phyloP scores from a whole-genome alignment of 176 grass and related monocot genomes.

The Oryza longistaminata region DNA sequence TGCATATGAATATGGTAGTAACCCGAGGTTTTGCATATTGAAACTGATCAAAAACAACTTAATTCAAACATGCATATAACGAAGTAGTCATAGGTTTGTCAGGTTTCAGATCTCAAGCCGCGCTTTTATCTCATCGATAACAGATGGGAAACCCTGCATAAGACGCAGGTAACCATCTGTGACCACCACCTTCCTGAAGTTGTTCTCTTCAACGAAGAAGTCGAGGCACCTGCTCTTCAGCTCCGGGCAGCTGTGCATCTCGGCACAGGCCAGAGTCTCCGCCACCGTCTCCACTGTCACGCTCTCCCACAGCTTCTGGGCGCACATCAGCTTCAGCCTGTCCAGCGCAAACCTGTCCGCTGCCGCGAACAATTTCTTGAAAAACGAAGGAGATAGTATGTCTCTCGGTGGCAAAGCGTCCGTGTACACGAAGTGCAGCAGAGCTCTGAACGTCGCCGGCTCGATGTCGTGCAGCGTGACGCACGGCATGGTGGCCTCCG shows the following conservation, averaged over 20 bases:
- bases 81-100: too few relatives aligned
- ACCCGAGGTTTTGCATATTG: too few relatives aligned
- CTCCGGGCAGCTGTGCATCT: constrained; percentile 27
- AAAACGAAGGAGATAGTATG: background rate
- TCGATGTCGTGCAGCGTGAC: too few relatives aligned
- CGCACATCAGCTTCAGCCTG: constrained; percentile 44
- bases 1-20: too few relatives aligned
- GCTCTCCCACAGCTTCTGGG: constrained; percentile 33
- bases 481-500: too few relatives aligned
- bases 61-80: too few relatives aligned
- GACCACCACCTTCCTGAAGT: constrained; percentile 35
- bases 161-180: constrained; percentile 13
- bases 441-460: too few relatives aligned
- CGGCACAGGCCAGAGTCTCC: constrained; percentile 23
- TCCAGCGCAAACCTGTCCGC: constrained; percentile 9
- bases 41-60: too few relatives aligned
- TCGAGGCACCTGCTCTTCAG: constrained; percentile 38
- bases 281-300: constrained; percentile 34
- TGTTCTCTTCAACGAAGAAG: constrained; percentile 39
- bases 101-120: background rate
- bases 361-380: constrained; percentile 13
- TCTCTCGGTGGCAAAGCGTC: constrained; percentile 1
- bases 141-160: constrained; percentile 10
- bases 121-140: background rate
- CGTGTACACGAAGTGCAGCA: constrained; percentile 50